phyloP scores from a whole-genome alignment of 2,329 filamentous ascomycete species.

The Pyrenophora graminea region DNA sequence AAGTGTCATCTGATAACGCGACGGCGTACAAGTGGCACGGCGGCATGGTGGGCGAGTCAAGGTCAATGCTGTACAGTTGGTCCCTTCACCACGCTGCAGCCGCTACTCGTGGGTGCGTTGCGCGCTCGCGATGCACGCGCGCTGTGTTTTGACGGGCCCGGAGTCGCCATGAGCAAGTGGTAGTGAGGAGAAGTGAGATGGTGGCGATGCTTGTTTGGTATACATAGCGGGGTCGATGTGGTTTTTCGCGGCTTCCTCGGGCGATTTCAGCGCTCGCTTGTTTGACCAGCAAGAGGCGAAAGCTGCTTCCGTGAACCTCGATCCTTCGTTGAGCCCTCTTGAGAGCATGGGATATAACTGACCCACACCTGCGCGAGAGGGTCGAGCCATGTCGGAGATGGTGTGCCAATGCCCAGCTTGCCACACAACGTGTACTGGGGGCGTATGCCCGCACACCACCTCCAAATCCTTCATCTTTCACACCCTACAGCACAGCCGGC shows the following conservation, averaged over 20 bases:
- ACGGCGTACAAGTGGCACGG: neutral
- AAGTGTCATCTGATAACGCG: constrained; percentile 12
- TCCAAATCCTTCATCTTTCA: too few relatives aligned
- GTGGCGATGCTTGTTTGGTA: neutral
- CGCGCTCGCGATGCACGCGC: neutral
- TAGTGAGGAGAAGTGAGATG: neutral
- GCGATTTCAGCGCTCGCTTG: constrained; percentile 1
- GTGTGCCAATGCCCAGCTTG: too few relatives aligned
- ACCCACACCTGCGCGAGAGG: too few relatives aligned
- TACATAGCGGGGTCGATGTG: constrained; percentile 4
- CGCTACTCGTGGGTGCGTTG: neutral
- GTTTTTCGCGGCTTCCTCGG: neutral
- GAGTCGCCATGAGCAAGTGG: neutral
- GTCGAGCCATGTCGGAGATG: neutral
- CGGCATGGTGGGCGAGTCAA: neutral
- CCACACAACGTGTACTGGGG: too few relatives aligned
- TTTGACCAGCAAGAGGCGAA: neutral
- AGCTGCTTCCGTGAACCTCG: neutral
- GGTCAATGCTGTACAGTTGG: neutral
- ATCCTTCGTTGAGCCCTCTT: neutral
- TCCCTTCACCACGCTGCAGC: neutral
- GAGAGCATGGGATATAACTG: neutral
- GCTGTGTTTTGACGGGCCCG: too few relatives aligned
- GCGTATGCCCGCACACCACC: too few relatives aligned
- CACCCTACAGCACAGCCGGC: too few relatives aligned